Evolutionary conservation across 805 yeast species (phyloP).

Genomic region (Candida rishiriensis): DNA sequence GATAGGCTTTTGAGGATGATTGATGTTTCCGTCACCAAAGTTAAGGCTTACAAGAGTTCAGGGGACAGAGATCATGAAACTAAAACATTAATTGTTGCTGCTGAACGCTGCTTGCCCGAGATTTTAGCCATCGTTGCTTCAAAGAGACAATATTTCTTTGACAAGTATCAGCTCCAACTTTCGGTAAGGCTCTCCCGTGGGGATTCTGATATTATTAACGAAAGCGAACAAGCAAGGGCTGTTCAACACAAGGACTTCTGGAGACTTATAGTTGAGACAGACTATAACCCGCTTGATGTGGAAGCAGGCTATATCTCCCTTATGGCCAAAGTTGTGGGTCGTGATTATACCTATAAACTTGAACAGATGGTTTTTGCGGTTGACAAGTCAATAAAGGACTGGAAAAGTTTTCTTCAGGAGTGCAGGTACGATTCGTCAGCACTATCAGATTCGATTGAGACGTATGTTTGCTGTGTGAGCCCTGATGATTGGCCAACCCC

Average conservation of each 20-base stretch:
- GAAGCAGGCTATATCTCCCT: conserved; percentile 7
- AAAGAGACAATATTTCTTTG: conserved; percentile 17
- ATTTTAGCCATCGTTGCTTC: conserved; percentile 15
- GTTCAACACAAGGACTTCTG: conserved; percentile 2
- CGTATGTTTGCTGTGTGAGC: conserved; percentile 10
- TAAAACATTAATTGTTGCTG: too few relatives aligned
- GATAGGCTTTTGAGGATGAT: conserved; percentile 10
- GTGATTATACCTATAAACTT: conserved; percentile 16
- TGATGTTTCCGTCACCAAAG: conserved; percentile 6
- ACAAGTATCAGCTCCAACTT: conserved; percentile 18
- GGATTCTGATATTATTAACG: too few relatives aligned
- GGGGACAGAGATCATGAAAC: too few relatives aligned
- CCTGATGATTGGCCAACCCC: conserved; percentile 19
- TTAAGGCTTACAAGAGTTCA: conserved; percentile 1
- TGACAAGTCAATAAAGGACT: conserved; percentile 8
- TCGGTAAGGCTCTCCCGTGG: conserved; percentile 17
- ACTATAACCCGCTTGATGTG: not conserved
- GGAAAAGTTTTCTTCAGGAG: conserved; percentile 2
- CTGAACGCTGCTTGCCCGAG: not conserved
- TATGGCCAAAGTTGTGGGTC: conserved; percentile 10
- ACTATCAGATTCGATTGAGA: not conserved
- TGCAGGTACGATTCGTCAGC: not conserved
- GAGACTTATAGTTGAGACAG: not conserved
- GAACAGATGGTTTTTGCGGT: conserved; percentile 14
- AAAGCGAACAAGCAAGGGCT: too few relatives aligned